These are phyloP conservation scores for Dittrichia graveolens DNA, from an alignment of 129 eudicot genomes.

Conservation along the genomic window DNA sequence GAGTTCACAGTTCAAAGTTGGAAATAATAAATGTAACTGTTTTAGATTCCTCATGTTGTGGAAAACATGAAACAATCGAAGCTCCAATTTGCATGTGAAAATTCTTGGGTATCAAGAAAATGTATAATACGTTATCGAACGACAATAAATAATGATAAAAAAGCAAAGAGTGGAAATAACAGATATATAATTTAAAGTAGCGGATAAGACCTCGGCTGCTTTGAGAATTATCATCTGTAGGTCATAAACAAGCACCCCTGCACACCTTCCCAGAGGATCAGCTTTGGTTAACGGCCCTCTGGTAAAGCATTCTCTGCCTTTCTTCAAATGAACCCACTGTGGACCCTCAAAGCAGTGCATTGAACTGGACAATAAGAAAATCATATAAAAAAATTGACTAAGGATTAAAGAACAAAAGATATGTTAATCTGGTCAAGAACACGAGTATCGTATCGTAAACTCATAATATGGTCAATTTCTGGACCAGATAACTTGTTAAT, in stretches of 20 bases:
- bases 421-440: conserved; percentile 1
- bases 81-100: neutral
- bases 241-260: conserved; percentile 86
- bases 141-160: neutral
- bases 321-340: conserved; percentile 81
- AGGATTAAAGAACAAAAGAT: neutral
- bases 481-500: conserved; percentile 5
- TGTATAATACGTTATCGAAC: neutral
- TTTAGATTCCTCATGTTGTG: neutral
- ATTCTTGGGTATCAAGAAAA: neutral
- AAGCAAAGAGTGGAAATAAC: neutral
- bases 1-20: neutral
- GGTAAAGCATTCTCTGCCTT: conserved; percentile 86
- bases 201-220: conserved; percentile 80
- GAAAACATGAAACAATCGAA: neutral
- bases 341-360: conserved; percentile 99
- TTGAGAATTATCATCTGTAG: conserved; percentile 91
- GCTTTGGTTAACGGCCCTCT: conserved; percentile 85
- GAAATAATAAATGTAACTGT: too few relatives aligned
- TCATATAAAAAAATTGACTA: neutral
- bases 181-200: conserved; percentile 22
- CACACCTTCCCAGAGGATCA: conserved; percentile 96
- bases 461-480: neutral
- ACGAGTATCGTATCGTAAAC: neutral
- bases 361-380: conserved; percentile 55